Percentiles rank a stretch among this genome's conserved stretches.
phyloP scores from a whole-genome alignment of 495 filamentous ascomycete species.

The Xylaria sp. region DNA sequence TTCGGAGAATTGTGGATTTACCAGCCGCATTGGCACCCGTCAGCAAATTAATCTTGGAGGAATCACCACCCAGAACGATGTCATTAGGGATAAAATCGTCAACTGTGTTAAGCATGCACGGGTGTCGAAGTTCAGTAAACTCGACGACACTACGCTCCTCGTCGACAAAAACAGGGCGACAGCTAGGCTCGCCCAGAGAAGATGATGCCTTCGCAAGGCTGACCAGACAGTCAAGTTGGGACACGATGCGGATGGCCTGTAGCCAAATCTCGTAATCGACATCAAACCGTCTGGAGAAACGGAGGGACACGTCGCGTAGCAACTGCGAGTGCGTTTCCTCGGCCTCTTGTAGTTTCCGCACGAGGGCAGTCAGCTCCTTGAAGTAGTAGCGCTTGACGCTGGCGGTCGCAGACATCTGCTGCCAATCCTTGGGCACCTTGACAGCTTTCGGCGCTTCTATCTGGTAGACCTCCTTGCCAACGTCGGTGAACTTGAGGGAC shows the following conservation, averaged over 20 bases:
- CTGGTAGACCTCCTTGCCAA: constrained; percentile 97
- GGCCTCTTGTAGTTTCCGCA: constrained; percentile 87
- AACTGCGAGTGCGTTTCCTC: constrained; percentile 95
- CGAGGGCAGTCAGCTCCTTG: constrained; percentile 77
- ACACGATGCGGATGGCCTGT: constrained; percentile 80
- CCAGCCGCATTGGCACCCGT: constrained; percentile 98
- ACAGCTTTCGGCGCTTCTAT: constrained; percentile 88
- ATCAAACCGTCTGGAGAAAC: constrained; percentile 90
- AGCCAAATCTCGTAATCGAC: constrained; percentile 88
- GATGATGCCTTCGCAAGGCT: constrained; percentile 88
- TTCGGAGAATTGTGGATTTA: constrained; percentile 97
- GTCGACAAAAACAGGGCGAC: constrained; percentile 85
- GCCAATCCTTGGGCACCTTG: constrained; percentile 88
- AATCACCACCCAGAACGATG: constrained; percentile 81
- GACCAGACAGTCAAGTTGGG: constrained; percentile 94
- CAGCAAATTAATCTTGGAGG: constrained; percentile 85
- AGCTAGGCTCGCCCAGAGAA: constrained; percentile 83
- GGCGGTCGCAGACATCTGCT: constrained; percentile 93
- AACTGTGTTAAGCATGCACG: constrained; percentile 87
- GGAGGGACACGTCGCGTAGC: constrained; percentile 80
- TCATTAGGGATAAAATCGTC: constrained; percentile 98
- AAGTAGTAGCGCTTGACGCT: constrained; percentile 96
- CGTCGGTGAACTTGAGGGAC: constrained; percentile 83
- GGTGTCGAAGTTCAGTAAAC: constrained; percentile 91
- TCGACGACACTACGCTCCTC: constrained; percentile 84